Base-by-base conservation (phyloP, 169 alveolate genomes). In the Plasmodium ovale region DNA sequence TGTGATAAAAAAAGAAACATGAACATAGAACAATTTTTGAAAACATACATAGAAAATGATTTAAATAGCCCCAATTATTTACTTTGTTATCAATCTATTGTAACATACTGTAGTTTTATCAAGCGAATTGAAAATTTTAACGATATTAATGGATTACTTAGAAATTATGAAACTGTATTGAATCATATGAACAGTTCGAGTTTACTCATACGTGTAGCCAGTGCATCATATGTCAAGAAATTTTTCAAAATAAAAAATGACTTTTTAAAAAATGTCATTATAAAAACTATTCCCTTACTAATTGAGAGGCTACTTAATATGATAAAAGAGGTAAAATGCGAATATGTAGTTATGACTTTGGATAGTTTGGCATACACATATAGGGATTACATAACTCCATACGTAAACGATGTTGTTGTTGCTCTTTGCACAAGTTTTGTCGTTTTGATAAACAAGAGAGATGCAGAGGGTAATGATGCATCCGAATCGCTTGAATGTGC, bases 1-100 rank as follows among this genome's bases (percentile, higher is more conserved):
- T 79, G 89, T 54, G 89, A 79, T 51, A 79, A 79, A 42, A 79
- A 79, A 69, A 64, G 89, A 62, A 79, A 79, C 21, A 79, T 79
- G 89, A 79, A 79, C 19, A 65, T 79, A 2, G 89, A 79, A 68
- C 71, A 79, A 14, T 79, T 79, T 64, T 69, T 79, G 64, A 79
- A 79, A 27, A 49, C 82, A 6, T 79, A 64, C 39, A 59, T 79
- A n/a, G 89, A 79, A 64, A 79, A 79, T 16, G 89, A 79, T 23
- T 47, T 79, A 58, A 62, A 79, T 39, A 79, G 77, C 23, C 89
- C 89, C 0, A 79, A 79, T 56, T 69, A 56, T 49, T 64, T 79
- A 33, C 23, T 79, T 3, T 79, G 89, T 3, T 79, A 79, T 42
- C 89, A 79, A 54, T 62, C 89, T 0, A 79, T 79, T 35, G 89